phyloP scores from a whole-genome alignment of 495 filamentous ascomycete species.

The Chaetomium tenue region DNA sequence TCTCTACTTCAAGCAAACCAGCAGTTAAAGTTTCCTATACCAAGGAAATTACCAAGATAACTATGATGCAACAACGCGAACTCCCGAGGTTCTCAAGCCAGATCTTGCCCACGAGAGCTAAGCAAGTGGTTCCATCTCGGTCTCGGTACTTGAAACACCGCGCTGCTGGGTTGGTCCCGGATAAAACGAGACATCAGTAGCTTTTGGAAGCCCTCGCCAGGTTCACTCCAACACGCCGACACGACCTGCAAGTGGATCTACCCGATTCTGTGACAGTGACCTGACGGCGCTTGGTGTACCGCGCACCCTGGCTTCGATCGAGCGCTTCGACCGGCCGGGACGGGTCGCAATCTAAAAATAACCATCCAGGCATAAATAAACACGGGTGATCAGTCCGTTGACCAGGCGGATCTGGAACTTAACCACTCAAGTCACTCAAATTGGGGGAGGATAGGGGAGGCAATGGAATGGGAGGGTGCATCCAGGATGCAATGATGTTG shows the following conservation, averaged over 20 bases:
- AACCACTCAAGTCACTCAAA: not conserved
- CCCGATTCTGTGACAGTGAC: not conserved
- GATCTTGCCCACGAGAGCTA: too few species aligned
- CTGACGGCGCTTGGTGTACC: not conserved
- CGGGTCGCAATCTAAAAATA: constrained; percentile 6
- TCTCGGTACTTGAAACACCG: not conserved
- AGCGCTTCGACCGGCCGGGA: constrained; percentile 7
- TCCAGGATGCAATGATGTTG: not conserved
- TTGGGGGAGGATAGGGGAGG: too few species aligned
- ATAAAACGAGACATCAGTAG: not conserved
- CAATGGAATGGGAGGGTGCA: not conserved
- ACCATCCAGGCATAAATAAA: not conserved
- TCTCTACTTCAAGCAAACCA: too few species aligned
- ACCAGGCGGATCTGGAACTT: not conserved
- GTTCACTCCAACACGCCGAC: too few species aligned
- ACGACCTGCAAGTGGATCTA: not conserved
- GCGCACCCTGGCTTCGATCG: constrained; percentile 6
- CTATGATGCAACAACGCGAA: too few species aligned
- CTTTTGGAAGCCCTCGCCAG: not conserved
- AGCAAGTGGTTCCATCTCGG: not conserved
- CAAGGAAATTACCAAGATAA: too few species aligned
- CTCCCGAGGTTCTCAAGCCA: too few species aligned
- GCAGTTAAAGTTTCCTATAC: too few species aligned
- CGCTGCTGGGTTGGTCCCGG: not conserved
- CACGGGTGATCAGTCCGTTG: not conserved